Evolutionary conservation across 106 monocot genomes (phyloP), one percentile per base, ranked within the genome.

Genomic region (Dactylorhiza incarnata): DNA sequence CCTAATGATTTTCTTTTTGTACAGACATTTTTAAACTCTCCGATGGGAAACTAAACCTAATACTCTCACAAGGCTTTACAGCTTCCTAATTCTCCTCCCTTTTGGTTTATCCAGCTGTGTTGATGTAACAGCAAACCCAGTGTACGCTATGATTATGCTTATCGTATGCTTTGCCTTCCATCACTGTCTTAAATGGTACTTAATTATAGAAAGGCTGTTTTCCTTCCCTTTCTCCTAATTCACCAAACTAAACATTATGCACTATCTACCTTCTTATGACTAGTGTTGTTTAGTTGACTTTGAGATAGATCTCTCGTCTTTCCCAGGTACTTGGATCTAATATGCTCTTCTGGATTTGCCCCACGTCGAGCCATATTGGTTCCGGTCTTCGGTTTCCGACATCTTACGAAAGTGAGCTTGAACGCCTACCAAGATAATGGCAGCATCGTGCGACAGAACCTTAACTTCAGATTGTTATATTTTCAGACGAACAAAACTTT

Each of bases 321-420:
- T 7, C 12, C 2, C 83, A 89, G 89, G 83, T 89, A 7, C 49
- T 89, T 17, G 89, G 89, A 37, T 83, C 86, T 9, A 89, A 81
- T 71, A 62, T 82, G 29, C 76, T 81, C 6, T 86, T 83, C 49
- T 89, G 89, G 89, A 14, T 74, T 49, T 86, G 89, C 62, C 86
- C 86, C 14, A 68, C 49, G 24, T 73, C 81, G 13, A 78, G 58
- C 23, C 73, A 76, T 53, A 69, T 74, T 24, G 86, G 83, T 14
- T 79, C 86, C 73, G 89, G 86, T 53, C 78, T 86, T 22, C 56
- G 74, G 1, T 86, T 83, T 46, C 79, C 76, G 52, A 84, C 86
- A 23, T 62, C 80, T 17, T 81, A 79, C 45, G 85, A 83, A 37
- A 55, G 71, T 69, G 63, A 45, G 44, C 26, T 73, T 71, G 72